phyloP scores from a whole-genome alignment of 176 grass and related monocot species.

The Oryza meridionalis region DNA sequence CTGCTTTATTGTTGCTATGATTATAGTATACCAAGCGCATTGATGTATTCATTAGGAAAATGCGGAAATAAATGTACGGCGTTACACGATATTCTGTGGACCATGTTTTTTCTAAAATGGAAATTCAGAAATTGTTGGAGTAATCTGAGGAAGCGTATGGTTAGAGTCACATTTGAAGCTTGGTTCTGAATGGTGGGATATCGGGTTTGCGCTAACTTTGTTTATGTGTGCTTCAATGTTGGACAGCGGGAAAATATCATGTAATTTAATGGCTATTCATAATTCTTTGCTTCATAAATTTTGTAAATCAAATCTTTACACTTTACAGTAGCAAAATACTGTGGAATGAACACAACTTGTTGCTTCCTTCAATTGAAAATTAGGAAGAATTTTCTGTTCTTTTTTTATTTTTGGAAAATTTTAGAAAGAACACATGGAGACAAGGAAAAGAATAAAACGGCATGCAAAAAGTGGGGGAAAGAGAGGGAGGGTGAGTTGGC shows the following conservation, averaged over 20 bases:
- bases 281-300: neutral
- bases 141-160: neutral
- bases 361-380: neutral
- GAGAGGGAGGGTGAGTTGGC: neutral
- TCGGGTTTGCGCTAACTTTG: neutral
- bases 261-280: neutral
- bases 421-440: neutral
- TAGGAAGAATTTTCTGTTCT: neutral
- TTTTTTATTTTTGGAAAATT: neutral
- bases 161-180: neutral
- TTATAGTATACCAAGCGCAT: neutral
- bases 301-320: neutral
- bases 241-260: neutral
- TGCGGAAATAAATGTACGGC: neutral
- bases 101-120: neutral
- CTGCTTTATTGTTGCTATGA: slow-evolving; percentile 1
- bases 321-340: neutral
- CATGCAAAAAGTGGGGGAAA: neutral
- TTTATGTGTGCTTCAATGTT: neutral
- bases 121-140: neutral
- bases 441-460: neutral
- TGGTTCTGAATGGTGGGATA: neutral
- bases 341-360: neutral
- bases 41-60: slow-evolving; percentile 1
- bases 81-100: neutral